These are phyloP conservation scores for Podaxis sp. DNA, from an alignment of 768 basidiomycete species.

Conservation along the genomic window DNA sequence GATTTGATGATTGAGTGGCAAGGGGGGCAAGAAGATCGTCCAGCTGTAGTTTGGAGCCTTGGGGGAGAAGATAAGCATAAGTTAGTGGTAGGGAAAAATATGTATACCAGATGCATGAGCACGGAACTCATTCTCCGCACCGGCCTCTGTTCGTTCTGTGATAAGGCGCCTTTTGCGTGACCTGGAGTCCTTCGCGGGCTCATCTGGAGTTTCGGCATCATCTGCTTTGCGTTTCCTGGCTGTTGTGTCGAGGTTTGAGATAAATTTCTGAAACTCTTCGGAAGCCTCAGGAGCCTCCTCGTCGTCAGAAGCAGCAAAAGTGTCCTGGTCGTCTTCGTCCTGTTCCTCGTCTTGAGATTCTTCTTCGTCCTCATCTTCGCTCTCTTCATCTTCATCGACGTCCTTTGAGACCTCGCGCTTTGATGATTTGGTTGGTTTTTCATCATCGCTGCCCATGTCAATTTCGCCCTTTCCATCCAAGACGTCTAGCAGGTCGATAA, in stretches of 20 bases:
- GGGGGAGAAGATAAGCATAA: not conserved
- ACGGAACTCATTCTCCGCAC: conserved; percentile 80
- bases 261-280: conserved; percentile 68
- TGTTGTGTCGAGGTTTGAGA: conserved; percentile 60
- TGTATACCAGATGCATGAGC: conserved; percentile 47
- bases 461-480: conserved; percentile 61
- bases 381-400: conserved; percentile 10
- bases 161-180: conserved; percentile 59
- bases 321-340: conserved; percentile 29
- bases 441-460: conserved; percentile 38
- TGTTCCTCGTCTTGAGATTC: conserved; percentile 34
- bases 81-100: conserved; percentile 1
- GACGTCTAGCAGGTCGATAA: conserved; percentile 64
- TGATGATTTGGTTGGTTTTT: conserved; percentile 27
- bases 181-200: conserved; percentile 20
- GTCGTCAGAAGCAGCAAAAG: conserved; percentile 46
- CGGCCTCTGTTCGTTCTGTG: conserved; percentile 73
- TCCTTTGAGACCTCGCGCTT: conserved; percentile 17
- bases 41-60: conserved; percentile 59
- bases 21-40: conserved; percentile 79
- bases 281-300: conserved; percentile 53
- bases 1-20: conserved; percentile 56
- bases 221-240: conserved; percentile 71
- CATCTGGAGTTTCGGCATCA: conserved; percentile 20
- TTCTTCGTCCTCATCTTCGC: conserved; percentile 21